Base-by-base conservation (phyloP, 306 rosid genomes). In the Quercus wislizeni region DNA sequence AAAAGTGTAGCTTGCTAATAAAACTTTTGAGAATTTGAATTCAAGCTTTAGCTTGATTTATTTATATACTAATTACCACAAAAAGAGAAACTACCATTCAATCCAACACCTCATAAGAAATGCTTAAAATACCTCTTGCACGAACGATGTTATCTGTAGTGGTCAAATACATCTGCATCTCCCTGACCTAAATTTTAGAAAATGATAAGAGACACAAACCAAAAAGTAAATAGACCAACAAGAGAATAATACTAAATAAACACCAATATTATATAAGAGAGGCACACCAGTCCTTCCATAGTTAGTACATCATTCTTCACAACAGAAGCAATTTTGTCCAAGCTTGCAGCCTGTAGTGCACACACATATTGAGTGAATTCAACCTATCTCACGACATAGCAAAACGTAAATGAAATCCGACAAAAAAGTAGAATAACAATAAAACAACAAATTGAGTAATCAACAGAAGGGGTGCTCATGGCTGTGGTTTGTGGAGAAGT, bases 121-220 rank as follows among this genome's bases (percentile, higher is more conserved):
- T 63, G 46, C 12, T 68, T 58, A 30, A 46, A 51, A 70, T 73
- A 93, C 99, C 99, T 90, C 98, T 86, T 71, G 96, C 86, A 12
- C 97, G 98, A 79, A 93, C 62, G 56, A 89, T 78, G 55, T 82
- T 31, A 78, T 95, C 94, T 3, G 96, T 86, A 13, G 90, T 87
- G 59, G 98, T 95, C 90, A 92, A 87, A 81, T 93, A 92, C 97
- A 95, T 83, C 55, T 76, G 86, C 97, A 95, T 83, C 84, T 93
- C 96, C 74, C 79, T 80, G 67, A 95, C 92, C 99, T 95, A 67
- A 63, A 76, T 68, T 59, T 46, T 28, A 61, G 52, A 76, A 73
- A 49, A 10, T 49, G 54, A 3, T 13, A 76, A 62, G 71, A 74
- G 65, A 10, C 54, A 65, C 46, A 76, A 56, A 35, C 52, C 59